Percentiles rank a stretch among this genome's conserved stretches.
Conservation (phyloP, 208 protist species). For the Trypanosoma boissoni region DNA sequence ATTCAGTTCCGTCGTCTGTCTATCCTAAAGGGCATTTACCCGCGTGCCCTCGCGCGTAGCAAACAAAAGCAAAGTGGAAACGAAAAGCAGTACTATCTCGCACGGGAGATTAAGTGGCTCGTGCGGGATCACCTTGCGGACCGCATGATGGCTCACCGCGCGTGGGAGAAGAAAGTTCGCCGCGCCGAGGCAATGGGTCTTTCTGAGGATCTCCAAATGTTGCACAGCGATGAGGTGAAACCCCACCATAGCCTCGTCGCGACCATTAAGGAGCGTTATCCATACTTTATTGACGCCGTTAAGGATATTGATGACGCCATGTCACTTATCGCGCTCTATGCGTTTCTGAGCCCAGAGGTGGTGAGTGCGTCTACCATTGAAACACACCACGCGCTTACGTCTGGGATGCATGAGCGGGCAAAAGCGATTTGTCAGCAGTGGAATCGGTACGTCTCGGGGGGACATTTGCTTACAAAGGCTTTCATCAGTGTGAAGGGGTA, state of each 20-base stretch:
- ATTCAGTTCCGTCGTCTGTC: conserved; percentile 95
- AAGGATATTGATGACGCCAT: conserved; percentile 97
- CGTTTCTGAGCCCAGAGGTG: conserved; percentile 83
- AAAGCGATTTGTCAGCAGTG: conserved; percentile 70
- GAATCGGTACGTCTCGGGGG: conserved; percentile 81
- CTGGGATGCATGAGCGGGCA: conserved; percentile 74
- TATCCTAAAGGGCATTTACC: conserved; percentile 99
- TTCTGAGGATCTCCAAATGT: conserved; percentile 62
- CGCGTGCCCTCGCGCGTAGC: conserved; percentile 94
- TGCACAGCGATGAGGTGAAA: conserved; percentile 58
- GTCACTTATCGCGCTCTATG: conserved; percentile 95
- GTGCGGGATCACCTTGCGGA: conserved; percentile 94
- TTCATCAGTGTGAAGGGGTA: conserved; percentile 99
- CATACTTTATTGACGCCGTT: conserved; percentile 96
- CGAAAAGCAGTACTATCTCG: conserved; percentile 98
- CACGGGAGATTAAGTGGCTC: conserved; percentile 98
- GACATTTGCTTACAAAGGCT: conserved; percentile 87
- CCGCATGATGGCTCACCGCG: conserved; percentile 94
- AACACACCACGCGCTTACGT: conserved; percentile 74
- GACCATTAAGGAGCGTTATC: conserved; percentile 97
- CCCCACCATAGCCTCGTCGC: conserved; percentile 93
- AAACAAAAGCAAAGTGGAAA: conserved; percentile 93
- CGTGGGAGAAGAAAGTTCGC: conserved; percentile 92
- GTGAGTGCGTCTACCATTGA: conserved; percentile 69
- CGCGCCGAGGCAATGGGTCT: conserved; percentile 82